These are phyloP conservation scores for Spirogloea muscicola DNA, from an alignment of 139 green algal species.

Conservation along the genomic window DNA sequence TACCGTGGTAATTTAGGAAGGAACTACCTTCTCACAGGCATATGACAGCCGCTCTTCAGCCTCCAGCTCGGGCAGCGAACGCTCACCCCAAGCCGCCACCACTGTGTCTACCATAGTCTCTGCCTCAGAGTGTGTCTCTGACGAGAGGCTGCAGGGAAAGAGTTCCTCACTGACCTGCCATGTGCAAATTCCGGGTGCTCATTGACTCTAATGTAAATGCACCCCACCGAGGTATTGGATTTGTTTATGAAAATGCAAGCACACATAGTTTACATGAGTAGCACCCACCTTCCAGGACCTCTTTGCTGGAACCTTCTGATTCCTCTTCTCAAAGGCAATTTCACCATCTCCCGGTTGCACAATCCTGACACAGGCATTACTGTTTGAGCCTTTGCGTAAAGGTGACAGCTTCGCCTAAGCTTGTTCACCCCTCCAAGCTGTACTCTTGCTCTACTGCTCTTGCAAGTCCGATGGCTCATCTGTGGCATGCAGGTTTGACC, in stretches of 20 bases:
- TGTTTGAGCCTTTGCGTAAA: too few relatives aligned
- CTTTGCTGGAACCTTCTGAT: conserved; percentile 14
- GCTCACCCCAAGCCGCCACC: conserved; percentile 36
- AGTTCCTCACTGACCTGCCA: conserved; percentile 66
- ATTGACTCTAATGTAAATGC: too few relatives aligned
- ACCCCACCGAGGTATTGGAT: too few relatives aligned
- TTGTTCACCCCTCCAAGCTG: not conserved
- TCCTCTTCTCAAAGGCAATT: conserved; percentile 53
- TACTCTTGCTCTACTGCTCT: not conserved
- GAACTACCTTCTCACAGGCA: conserved; percentile 85
- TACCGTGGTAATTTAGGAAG: too few relatives aligned
- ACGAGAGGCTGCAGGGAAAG: conserved; percentile 81
- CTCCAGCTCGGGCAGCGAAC: conserved; percentile 35
- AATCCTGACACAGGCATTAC: conserved; percentile 8
- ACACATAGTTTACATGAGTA: too few relatives aligned
- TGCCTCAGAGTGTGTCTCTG: conserved; percentile 21
- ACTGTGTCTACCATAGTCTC: conserved; percentile 37
- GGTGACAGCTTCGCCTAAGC: too few relatives aligned
- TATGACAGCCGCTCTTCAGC: conserved; percentile 81
- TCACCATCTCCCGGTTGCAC: conserved; percentile 36
- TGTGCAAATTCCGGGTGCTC: too few relatives aligned
- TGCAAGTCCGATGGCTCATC: not conserved
- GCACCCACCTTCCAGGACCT: conserved; percentile 35
- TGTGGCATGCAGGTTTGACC: not conserved
- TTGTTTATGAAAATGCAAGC: too few relatives aligned